phyloP scores from a whole-genome alignment of 164 flowering plant genomes.

The Chloranthus sessilifolius region DNA sequence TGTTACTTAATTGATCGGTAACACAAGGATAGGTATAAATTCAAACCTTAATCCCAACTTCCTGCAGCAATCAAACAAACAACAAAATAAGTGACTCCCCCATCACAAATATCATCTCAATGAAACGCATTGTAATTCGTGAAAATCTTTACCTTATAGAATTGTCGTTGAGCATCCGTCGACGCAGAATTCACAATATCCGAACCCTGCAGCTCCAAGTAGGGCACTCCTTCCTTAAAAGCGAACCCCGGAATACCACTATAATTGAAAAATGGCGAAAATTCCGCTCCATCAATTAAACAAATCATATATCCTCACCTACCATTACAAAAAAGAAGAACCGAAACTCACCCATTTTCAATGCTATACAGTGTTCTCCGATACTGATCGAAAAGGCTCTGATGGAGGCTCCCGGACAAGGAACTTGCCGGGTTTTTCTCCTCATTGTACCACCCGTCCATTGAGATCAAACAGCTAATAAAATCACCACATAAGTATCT shows the following conservation, averaged over 20 bases:
- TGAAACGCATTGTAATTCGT: no score
- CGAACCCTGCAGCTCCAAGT: conserved; percentile 32
- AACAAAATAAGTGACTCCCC: conserved; percentile 6
- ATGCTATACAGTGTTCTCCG: conserved; percentile 14
- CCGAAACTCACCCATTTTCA: conserved; percentile 25
- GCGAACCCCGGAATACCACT: conserved; percentile 69
- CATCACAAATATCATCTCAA: not conserved
- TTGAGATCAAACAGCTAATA: conserved; percentile 33
- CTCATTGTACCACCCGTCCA: conserved; percentile 46
- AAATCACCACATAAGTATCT: not conserved
- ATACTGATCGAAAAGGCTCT: conserved; percentile 42
- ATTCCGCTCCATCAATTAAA: not conserved
- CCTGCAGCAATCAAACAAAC: conserved; percentile 36
- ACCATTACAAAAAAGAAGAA: not conserved
- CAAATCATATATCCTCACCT: not conserved
- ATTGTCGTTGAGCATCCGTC: conserved; percentile 39
- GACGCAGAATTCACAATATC: conserved; percentile 41
- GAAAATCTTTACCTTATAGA: conserved; percentile 53
- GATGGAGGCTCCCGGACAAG: conserved; percentile 31
- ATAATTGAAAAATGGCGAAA: not conserved
- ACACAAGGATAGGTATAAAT: not conserved
- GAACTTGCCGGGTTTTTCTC: conserved; percentile 27
- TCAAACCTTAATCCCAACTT: conserved; percentile 72
- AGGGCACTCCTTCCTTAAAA: conserved; percentile 45
- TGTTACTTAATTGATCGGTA: not conserved